Evolutionary conservation across 306 rosid genomes (phyloP).

Genomic region (Boehmeria nivea): DNA sequence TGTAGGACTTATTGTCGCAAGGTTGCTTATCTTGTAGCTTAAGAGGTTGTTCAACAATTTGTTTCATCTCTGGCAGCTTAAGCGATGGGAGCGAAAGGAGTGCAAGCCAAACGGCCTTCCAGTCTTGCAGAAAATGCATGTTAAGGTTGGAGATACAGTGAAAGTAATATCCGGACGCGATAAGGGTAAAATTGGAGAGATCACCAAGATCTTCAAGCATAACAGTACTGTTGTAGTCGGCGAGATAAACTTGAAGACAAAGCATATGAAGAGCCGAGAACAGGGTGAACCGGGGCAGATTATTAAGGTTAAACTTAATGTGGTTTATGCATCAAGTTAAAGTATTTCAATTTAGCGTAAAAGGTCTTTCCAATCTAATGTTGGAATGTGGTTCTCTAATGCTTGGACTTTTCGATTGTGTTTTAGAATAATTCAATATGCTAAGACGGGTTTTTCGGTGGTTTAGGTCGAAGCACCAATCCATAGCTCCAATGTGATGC

Average conservation of each 20-base stretch:
- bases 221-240: constrained; percentile 66
- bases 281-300: constrained; percentile 91
- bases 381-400: no score
- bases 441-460: neutral
- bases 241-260: constrained; percentile 82
- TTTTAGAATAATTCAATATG: constrained; percentile 1
- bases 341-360: no score
- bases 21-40: constrained; percentile 4
- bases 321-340: no score
- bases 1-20: neutral
- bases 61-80: constrained; percentile 46
- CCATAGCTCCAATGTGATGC: constrained; percentile 98
- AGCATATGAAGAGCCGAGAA: constrained; percentile 79
- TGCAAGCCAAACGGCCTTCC: constrained; percentile 96
- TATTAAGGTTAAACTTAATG: constrained; percentile 45
- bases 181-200: constrained; percentile 83
- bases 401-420: neutral
- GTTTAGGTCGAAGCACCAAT: constrained; percentile 76
- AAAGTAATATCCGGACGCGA: constrained; percentile 85
- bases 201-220: constrained; percentile 61
- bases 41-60: neutral
- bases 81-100: constrained; percentile 86
- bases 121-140: constrained; percentile 80
- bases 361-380: no score
- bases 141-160: constrained; percentile 84